A percentile compares a stretch with the other conserved stretches of the same genome.
phyloP scores from a whole-genome alignment of 2,329 filamentous ascomycete species.

The Hypoxylon sp. region DNA sequence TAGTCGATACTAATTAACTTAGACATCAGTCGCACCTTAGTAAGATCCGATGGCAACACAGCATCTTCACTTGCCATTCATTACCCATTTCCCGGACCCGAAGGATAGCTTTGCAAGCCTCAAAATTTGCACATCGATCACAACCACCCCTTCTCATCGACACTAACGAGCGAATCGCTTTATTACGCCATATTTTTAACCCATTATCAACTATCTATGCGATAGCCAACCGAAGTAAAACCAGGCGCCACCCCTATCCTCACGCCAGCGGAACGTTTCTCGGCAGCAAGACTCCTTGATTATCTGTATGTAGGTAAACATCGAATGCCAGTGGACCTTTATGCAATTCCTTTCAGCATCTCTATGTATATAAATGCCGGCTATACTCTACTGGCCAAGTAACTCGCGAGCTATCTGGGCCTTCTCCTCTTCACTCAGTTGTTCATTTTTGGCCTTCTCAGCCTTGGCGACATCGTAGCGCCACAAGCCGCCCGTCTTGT shows the following conservation, averaged over 20 bases:
- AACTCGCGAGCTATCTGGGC: slow-evolving; percentile 53
- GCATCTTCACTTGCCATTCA: no score
- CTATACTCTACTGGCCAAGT: slow-evolving; percentile 49
- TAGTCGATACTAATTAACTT: no score
- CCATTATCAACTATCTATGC: slow-evolving; percentile 4
- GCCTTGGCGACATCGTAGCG: slow-evolving; percentile 64
- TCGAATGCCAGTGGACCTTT: background rate
- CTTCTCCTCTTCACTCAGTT: slow-evolving; percentile 56
- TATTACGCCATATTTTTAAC: slow-evolving; percentile 17
- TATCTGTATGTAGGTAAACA: slow-evolving; percentile 16
- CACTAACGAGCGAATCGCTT: slow-evolving; percentile 22
- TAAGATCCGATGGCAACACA: no score
- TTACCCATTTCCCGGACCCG: background rate
- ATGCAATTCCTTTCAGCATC: slow-evolving; percentile 15
- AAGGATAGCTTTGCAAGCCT: no score
- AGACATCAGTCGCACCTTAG: no score
- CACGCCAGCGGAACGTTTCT: slow-evolving; percentile 1
- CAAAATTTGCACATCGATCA: background rate
- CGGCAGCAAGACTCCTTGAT: slow-evolving; percentile 9
- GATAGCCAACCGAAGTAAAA: slow-evolving; percentile 15
- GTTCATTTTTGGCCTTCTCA: slow-evolving; percentile 57
- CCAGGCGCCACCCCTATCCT: slow-evolving; percentile 16
- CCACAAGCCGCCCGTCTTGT: slow-evolving; percentile 73
- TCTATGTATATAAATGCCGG: background rate
- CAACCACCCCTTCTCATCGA: slow-evolving; percentile 8